phyloP scores from a whole-genome alignment of 108 stramenopile genomes.

The Cyclotella kingstonii region DNA sequence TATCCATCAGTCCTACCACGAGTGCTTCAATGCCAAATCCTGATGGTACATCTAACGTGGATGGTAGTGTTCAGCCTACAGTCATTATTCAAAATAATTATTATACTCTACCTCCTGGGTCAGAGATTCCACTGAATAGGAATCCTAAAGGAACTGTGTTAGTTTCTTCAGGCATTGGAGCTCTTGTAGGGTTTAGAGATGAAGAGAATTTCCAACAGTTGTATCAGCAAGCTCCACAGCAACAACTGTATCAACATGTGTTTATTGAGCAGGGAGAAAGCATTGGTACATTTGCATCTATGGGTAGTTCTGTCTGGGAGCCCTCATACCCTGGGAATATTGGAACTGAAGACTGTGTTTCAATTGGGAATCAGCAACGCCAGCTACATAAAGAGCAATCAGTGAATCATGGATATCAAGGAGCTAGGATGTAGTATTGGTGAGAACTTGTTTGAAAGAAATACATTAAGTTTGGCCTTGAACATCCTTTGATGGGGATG shows the following conservation, averaged over 20 bases:
- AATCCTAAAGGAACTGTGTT: no score
- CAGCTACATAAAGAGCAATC: no score
- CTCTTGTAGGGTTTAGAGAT: not conserved
- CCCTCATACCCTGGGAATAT: constrained; percentile 5
- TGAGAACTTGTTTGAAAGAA: no score
- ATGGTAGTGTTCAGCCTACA: constrained; percentile 1
- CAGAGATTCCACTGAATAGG: constrained; percentile 4
- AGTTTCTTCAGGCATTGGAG: not conserved
- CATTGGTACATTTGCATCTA: constrained; percentile 5
- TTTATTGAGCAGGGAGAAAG: not conserved
- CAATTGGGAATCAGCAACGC: no score
- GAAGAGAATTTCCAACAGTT: constrained; percentile 8
- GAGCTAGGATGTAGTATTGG: no score
- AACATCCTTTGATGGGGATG: no score
- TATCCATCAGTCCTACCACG: constrained; percentile 29
- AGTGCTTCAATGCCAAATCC: constrained; percentile 6
- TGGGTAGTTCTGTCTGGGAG: constrained; percentile 6
- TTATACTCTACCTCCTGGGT: constrained; percentile 33
- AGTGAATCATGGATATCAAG: no score
- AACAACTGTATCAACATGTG: constrained; percentile 9
- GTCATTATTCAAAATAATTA: constrained; percentile 40
- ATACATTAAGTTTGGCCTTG: no score
- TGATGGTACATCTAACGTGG: constrained; percentile 11
- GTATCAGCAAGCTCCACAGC: constrained; percentile 6
- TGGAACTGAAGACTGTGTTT: not conserved